Evolutionary conservation across 257 asterid genomes (phyloP).

Genomic region (Echites panduratus): DNA sequence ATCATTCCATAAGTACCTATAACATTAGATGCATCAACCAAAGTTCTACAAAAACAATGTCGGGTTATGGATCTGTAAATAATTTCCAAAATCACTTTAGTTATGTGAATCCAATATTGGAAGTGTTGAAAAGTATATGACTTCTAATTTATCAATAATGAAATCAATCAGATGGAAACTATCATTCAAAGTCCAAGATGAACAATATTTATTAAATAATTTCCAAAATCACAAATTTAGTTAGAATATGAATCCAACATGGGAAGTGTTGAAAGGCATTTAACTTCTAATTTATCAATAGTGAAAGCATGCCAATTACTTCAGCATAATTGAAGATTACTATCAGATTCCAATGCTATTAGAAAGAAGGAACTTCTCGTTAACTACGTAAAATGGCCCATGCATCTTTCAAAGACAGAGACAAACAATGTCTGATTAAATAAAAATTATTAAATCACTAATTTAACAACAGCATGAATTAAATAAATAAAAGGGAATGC

Average conservation of each 20-base stretch:
- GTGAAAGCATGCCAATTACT: not conserved
- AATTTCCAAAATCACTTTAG: too few species aligned
- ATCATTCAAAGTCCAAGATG: not conserved
- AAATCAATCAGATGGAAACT: too few species aligned
- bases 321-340: not conserved
- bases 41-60: too few species aligned
- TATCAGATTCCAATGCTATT: not conserved
- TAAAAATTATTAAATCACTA: not conserved
- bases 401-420: not conserved
- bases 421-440: not conserved
- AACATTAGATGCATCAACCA: not conserved
- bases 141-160: too few species aligned
- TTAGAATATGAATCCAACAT: not conserved
- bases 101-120: too few species aligned
- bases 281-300: not conserved
- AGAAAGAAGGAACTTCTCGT: not conserved
- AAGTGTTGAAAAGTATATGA: too few species aligned
- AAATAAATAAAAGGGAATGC: not conserved
- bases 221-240: not conserved
- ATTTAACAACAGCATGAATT: not conserved
- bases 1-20: not conserved
- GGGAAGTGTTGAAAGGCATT: not conserved
- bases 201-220: not conserved
- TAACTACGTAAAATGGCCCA: not conserved
- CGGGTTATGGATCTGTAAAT: too few species aligned